Percentiles rank a stretch among this genome's conserved stretches.
Conservation (phyloP, 305 asterid genomes). For the Plantago coronopus region DNA sequence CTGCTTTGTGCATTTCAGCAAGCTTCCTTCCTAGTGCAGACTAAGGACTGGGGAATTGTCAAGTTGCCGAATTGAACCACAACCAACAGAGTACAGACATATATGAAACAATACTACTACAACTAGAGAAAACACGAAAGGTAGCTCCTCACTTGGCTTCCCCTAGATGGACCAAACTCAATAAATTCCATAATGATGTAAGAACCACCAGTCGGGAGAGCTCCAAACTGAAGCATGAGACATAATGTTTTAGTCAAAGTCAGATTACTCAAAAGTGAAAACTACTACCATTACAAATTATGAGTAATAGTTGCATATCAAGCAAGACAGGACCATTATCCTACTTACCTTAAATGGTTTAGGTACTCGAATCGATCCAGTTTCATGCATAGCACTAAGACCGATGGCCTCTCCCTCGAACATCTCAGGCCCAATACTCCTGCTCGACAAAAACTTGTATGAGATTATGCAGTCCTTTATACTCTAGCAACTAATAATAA, state of each 20-base stretch:
- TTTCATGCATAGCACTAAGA: conserved; percentile 81
- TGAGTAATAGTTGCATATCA: background rate
- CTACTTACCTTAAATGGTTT: conserved; percentile 68
- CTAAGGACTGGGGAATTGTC: conserved; percentile 52
- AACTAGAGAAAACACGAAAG: conserved; percentile 12
- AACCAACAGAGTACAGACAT: conserved; percentile 16
- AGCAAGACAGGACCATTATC: conserved; percentile 7
- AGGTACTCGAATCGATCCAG: conserved; percentile 77
- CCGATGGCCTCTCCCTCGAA: conserved; percentile 97
- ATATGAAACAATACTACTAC: background rate
- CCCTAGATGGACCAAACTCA: conserved; percentile 77
- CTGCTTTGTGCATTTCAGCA: conserved; percentile 95
- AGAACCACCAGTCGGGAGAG: conserved; percentile 85
- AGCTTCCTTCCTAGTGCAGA: conserved; percentile 94
- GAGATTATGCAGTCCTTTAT: conserved; percentile 13
- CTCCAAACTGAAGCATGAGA: too few relatives aligned
- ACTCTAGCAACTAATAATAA: background rate
- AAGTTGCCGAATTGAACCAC: conserved; percentile 21
- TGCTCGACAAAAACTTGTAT: conserved; percentile 26
- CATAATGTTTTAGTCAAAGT: too few relatives aligned
- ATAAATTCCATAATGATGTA: conserved; percentile 87
- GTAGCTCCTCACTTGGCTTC: conserved; percentile 61
- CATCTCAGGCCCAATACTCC: conserved; percentile 84
- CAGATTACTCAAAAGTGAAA: too few relatives aligned
- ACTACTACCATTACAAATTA: too few relatives aligned